Base-by-base conservation (phyloP, 1,139 yeast species). In the Diutina pseudorugosa region DNA sequence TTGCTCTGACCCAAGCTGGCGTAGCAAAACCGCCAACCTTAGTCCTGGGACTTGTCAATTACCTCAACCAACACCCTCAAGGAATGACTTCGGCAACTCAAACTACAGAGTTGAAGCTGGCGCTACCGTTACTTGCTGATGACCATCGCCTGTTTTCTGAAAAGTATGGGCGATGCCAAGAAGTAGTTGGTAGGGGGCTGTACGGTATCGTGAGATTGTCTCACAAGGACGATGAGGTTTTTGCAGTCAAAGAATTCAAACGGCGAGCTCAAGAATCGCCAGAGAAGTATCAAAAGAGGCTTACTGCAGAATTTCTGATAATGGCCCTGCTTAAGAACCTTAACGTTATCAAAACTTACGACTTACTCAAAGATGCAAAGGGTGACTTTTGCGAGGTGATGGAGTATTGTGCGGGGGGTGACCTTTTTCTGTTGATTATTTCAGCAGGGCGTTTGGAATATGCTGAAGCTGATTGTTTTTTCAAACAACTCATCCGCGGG, bases 321-420 rank as follows among this genome's bases (percentile, higher is more conserved):
- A 68, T 74, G n/a, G 71, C 76, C 4, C 72, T 76, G n/a, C 64
- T 75, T 51, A 73, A 74, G 55, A 73, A 75, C 57, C 57, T 65
- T 43, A 73, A 75, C 58, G 90, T 93, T 62, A 89, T 91, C 55
- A 85, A 83, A 59, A 89, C 96, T 0, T 75, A 87, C 56, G 98
- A 93, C 65, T 71, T 93, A 53, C 75, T 91, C 67, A 87, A 86
- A 65, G 97, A 91, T 67, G 88, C 91, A 21, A 85, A 87, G 60
- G 96, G 96, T 42, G 96, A 87, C 60, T 93, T 85, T 66, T 90
- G 95, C 65, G 96, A 90, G 69, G 97, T 93, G 51, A 89, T 93
- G 96, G 97, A 93, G 69, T 93, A 81, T 62, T 93, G 98, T 65
- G 79, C 91, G 1, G 98, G 97, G 42, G 98, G 98, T 53, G 98